Evolutionary conservation across 2,329 filamentous ascomycete genomes (phyloP).

Genomic region (Calycina herbarum): DNA sequence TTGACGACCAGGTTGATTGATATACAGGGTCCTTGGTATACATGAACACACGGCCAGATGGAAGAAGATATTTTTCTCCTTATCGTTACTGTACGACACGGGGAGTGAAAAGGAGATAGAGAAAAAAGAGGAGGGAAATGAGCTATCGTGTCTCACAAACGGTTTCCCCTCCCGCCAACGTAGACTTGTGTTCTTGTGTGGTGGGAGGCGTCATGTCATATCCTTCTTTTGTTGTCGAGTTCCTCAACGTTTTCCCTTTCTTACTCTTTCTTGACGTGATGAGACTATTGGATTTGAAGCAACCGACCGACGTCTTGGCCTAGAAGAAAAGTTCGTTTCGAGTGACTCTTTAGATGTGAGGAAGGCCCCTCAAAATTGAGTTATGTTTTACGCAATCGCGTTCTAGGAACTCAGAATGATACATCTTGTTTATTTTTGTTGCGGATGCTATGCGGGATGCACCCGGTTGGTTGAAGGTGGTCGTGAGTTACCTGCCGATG

Average conservation of each 20-base stretch:
- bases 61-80: neutral
- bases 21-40: neutral
- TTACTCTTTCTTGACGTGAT: neutral
- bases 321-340: too few relatives aligned
- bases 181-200: slow-evolving; percentile 3
- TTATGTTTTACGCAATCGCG: neutral
- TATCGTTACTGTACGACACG: neutral
- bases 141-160: neutral
- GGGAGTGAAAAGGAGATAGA: neutral
- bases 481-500: neutral
- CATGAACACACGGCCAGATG: neutral
- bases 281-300: neutral
- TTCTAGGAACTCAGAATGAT: neutral
- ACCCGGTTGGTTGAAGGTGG: neutral
- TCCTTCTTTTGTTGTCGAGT: neutral
- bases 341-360: neutral
- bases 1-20: too few relatives aligned
- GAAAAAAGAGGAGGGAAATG: neutral
- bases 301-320: neutral
- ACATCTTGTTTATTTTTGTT: neutral
- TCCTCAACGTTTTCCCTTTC: neutral
- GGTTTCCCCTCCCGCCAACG: neutral
- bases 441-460: neutral
- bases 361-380: neutral
- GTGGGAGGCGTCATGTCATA: neutral